Evolutionary conservation across 2,329 filamentous ascomycete species (phyloP).

Genomic region (Cladosporium cucumerinum): DNA sequence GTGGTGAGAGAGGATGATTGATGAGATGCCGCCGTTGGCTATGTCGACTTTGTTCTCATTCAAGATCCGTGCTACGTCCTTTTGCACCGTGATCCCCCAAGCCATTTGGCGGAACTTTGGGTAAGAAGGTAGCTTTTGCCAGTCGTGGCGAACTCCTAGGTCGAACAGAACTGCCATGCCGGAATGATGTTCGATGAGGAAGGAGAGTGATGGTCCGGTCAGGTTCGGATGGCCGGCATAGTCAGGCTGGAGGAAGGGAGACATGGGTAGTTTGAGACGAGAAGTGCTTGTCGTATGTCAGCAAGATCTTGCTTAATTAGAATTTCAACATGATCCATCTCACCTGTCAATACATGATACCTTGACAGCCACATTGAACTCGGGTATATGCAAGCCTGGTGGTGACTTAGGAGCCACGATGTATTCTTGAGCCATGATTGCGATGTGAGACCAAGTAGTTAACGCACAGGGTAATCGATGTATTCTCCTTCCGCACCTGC

Average conservation of each 20-base stretch:
- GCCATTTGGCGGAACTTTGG: conserved; percentile 32
- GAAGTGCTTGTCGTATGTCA: conserved; percentile 27
- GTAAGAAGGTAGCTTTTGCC: conserved; percentile 37
- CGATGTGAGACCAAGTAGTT: neutral
- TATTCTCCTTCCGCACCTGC: neutral
- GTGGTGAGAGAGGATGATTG: conserved; percentile 36
- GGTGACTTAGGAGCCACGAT: conserved; percentile 27
- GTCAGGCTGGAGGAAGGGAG: conserved; percentile 37
- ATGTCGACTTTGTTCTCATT: conserved; percentile 40
- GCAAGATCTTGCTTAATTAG: neutral
- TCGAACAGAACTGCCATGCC: conserved; percentile 46
- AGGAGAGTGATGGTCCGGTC: conserved; percentile 43
- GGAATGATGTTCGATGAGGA: conserved; percentile 48
- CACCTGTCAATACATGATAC: conserved; percentile 38
- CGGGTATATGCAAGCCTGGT: conserved; percentile 34
- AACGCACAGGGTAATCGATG: neutral
- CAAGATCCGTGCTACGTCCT: conserved; percentile 43
- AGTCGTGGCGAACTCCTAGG: conserved; percentile 48
- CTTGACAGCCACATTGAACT: conserved; percentile 32
- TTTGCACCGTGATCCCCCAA: conserved; percentile 40
- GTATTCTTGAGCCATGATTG: conserved; percentile 22
- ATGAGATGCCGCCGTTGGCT: conserved; percentile 33
- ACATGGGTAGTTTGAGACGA: conserved; percentile 32
- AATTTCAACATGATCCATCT: neutral
- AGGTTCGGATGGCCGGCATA: conserved; percentile 39